Evolutionary conservation across 1,284 basidiomycete genomes (phyloP).

Genomic region (Testicularia cyperi): DNA sequence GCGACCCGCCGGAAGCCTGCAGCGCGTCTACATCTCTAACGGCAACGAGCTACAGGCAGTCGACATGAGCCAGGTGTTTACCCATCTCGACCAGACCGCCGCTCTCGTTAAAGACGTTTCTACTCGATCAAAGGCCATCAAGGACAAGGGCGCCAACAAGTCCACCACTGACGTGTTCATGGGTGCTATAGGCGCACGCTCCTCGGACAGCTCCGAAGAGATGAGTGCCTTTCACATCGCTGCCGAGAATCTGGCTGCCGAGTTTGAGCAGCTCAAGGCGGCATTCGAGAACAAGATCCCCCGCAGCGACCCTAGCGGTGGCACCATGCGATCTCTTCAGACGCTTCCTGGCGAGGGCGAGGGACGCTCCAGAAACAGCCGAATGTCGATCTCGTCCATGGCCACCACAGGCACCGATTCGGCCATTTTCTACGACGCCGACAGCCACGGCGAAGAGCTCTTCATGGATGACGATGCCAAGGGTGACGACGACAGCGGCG

Average conservation of each 20-base stretch:
- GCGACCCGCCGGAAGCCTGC: constrained; percentile 15
- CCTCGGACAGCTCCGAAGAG: constrained; percentile 9
- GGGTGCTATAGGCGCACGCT: constrained; percentile 25
- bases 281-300: constrained; percentile 46
- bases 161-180: constrained; percentile 17
- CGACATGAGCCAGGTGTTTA: constrained; percentile 42
- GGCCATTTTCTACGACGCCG: constrained; percentile 55
- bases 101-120: constrained; percentile 38
- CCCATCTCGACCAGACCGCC: constrained; percentile 35
- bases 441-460: constrained; percentile 42
- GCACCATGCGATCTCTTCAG: constrained; percentile 44
- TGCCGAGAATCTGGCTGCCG: constrained; percentile 37
- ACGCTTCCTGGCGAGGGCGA: constrained; percentile 3
- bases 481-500: constrained; percentile 34
- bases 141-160: constrained; percentile 7
- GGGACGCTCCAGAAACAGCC: constrained; percentile 6
- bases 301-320: constrained; percentile 10
- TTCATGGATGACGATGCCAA: constrained; percentile 39
- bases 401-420: constrained; percentile 45
- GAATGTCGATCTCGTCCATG: constrained; percentile 40
- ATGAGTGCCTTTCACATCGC: constrained; percentile 27
- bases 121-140: constrained; percentile 4
- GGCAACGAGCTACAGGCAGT: constrained; percentile 43
- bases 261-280: constrained; percentile 43
- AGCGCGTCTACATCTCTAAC: constrained; percentile 38